A percentile compares a stretch with the other conserved stretches of the same genome.
These are phyloP conservation scores for Umbilicus rupestris DNA, from an alignment of 164 flowering plant genomes.

Conservation along the genomic window DNA sequence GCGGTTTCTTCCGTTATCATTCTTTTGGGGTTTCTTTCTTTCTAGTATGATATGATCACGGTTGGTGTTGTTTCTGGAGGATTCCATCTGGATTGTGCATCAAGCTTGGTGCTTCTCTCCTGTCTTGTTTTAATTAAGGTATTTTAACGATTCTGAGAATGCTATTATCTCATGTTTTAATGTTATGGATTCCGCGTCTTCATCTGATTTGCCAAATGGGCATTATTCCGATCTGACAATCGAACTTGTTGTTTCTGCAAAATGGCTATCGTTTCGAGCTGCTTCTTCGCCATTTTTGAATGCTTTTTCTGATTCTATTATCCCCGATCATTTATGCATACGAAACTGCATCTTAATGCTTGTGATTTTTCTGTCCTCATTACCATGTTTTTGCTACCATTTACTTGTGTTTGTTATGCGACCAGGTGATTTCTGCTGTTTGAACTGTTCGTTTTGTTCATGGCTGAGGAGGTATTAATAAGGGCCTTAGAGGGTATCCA, in stretches of 20 bases:
- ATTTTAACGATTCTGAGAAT: too few relatives aligned
- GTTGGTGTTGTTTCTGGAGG: constrained; percentile 4
- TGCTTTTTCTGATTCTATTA: background rate
- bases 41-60: background rate
- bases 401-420: background rate
- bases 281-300: too few relatives aligned
- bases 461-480: constrained; percentile 27
- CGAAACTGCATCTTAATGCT: background rate
- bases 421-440: constrained; percentile 8
- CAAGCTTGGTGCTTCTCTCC: background rate
- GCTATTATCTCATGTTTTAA: too few relatives aligned
- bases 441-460: constrained; percentile 14
- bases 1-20: background rate
- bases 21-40: background rate
- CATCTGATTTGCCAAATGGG: too few relatives aligned
- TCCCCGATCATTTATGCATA: background rate
- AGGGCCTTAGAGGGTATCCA: constrained; percentile 8
- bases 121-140: background rate
- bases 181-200: too few relatives aligned
- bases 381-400: background rate
- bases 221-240: too few relatives aligned
- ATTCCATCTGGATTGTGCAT: background rate
- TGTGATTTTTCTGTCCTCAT: too few relatives aligned
- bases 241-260: too few relatives aligned
- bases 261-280: too few relatives aligned